phyloP scores from a whole-genome alignment of 768 basidiomycete genomes.

The Fistulinella prunicolor region DNA sequence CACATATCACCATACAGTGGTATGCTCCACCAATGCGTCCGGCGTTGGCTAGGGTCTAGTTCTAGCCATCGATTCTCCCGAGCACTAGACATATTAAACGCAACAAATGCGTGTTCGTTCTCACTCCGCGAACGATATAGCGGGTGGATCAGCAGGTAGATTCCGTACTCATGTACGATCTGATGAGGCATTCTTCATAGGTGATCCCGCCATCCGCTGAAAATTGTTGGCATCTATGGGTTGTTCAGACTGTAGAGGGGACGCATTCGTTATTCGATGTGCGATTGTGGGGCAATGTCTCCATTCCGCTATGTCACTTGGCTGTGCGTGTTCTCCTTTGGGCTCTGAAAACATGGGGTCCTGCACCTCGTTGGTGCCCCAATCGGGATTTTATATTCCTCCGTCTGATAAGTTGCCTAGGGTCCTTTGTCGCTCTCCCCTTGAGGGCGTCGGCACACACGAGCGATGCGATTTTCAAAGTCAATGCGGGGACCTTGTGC shows the following conservation, averaged over 20 bases:
- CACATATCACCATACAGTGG: slow-evolving; percentile 14
- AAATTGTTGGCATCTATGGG: too few relatives aligned
- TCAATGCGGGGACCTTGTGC: not conserved
- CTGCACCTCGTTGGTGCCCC: slow-evolving; percentile 7
- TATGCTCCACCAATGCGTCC: slow-evolving; percentile 1
- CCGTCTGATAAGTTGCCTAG: slow-evolving; percentile 1
- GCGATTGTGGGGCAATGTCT: not conserved
- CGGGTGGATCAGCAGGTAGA: too few relatives aligned
- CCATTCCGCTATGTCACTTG: slow-evolving; percentile 12
- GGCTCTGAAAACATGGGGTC: slow-evolving; percentile 15
- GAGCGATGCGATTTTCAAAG: slow-evolving; percentile 3
- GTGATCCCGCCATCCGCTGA: too few relatives aligned
- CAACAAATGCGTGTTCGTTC: slow-evolving; percentile 19
- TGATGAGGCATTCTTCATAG: too few relatives aligned
- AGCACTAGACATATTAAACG: slow-evolving; percentile 5
- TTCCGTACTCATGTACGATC: too few relatives aligned
- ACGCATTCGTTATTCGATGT: not conserved
- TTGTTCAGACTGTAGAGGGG: too few relatives aligned
- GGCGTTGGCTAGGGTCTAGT: slow-evolving; percentile 18
- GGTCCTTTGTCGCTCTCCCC: not conserved
- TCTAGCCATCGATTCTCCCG: too few relatives aligned
- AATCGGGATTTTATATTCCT: not conserved
- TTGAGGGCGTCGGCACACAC: too few relatives aligned
- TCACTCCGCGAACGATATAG: slow-evolving; percentile 15
- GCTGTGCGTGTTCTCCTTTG: slow-evolving; percentile 27